Base-by-base conservation (phyloP, 2,329 filamentous ascomycete species). In the Xylariomycetidae sp. region DNA sequence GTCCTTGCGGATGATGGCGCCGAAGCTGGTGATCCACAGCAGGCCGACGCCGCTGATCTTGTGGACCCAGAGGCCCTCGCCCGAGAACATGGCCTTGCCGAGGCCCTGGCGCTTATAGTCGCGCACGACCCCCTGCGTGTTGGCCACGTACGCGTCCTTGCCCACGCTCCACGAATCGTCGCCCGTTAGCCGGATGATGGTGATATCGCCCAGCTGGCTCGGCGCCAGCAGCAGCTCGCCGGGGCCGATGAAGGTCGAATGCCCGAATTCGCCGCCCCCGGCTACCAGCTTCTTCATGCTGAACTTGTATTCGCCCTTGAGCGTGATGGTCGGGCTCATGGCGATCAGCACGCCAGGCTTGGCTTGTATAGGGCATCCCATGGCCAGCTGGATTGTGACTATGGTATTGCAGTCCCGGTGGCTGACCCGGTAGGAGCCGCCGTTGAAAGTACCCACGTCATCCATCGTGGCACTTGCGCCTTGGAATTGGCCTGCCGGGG, bases 361-460 rank as follows among this genome's bases (percentile, higher is more conserved):
- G 3, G 80, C 87, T 15, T 69, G 72, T 32, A 97, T 61, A 0
- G 90, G 90, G 50, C 87, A 94, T 3, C 88, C 88, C 58, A 92
- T 84, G 10, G 90, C 90, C 28, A 97, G 65, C 59, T 96, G 90
- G 15, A 96, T 63, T 0, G 89, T 97, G 41, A 96, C 62, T 46
- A 96, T 82, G 1, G 85, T 88, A 58, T 97, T 98, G 38, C 79
- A 82, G 59, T 96, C 88, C 15, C 92, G 75, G 56, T 98, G 92
- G 52, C 86, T 92, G 55, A 97, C 88, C 27, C 92, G 76, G 58
- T 90, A 98, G 54, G 85, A 90, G 10, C 92, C 92, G 12, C 92
- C 92, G 56, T 97, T 97, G 69, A 97, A 98, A 0, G 85, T 92
- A n/a, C 92, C 92, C 2, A 94, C 78, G 48, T 95, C 89, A 58